Percentiles rank a stretch among this genome's conserved stretches.
Evolutionary conservation across 352 stramenopile species (phyloP).

Genomic region (Globisporangium cylindrosporum): DNA sequence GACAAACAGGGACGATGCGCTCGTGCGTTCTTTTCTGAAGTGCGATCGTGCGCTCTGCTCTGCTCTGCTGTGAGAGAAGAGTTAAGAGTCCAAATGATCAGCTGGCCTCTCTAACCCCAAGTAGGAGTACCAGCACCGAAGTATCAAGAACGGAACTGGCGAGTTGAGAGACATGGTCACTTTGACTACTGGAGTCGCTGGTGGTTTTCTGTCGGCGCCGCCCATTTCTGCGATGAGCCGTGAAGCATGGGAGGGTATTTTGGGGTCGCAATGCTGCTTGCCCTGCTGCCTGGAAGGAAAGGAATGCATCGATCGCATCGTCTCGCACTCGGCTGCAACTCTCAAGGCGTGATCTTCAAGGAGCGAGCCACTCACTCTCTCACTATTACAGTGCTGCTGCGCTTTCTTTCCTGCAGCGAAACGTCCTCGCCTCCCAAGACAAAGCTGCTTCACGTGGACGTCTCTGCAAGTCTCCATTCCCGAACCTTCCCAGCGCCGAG

Average conservation of each 20-base stretch:
- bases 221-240: not conserved
- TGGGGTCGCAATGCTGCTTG: not conserved
- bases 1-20: slow-evolving; percentile 1
- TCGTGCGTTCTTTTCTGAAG: not conserved
- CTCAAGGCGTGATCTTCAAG: not conserved
- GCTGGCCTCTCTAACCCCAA: not conserved
- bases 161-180: slow-evolving; percentile 6
- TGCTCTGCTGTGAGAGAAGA: not conserved
- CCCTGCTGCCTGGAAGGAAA: not conserved
- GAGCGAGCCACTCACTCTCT: not conserved
- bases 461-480: not conserved
- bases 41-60: not conserved
- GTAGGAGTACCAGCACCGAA: not conserved
- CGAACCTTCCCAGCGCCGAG: not conserved
- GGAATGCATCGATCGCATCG: slow-evolving; percentile 5
- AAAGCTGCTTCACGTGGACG: not conserved
- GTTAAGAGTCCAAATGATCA: not conserved
- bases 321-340: not conserved
- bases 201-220: not conserved
- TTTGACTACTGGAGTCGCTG: not conserved
- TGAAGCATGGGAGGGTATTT: not conserved
- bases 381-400: not conserved
- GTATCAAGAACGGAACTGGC: not conserved
- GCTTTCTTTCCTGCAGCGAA: not conserved
- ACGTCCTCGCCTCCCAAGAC: not conserved